These are phyloP conservation scores for Gossypium lobatum DNA, from an alignment of 441 rosid species.

Conservation along the genomic window DNA sequence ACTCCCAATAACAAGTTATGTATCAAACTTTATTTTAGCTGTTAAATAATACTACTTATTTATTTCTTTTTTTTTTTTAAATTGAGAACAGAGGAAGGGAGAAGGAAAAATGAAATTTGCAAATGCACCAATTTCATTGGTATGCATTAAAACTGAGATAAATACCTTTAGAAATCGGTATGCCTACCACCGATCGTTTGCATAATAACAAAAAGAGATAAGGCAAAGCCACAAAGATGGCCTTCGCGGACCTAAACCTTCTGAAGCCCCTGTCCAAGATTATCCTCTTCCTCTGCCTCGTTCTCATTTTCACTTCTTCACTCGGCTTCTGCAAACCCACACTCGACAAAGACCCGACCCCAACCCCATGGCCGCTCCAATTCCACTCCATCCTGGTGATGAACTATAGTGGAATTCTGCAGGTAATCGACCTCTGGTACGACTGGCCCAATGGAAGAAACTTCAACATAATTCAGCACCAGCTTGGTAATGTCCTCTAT, in stretches of 20 bases:
- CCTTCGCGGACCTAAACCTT: background rate
- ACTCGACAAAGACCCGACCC: conserved; percentile 45
- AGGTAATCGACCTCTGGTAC: conserved; percentile 80
- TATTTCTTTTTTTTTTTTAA: too few species aligned
- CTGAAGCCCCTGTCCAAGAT: background rate
- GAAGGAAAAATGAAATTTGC: background rate
- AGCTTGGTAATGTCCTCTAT: conserved; percentile 50
- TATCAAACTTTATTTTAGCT: too few species aligned
- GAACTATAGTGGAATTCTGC: conserved; percentile 55
- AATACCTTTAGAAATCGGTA: background rate
- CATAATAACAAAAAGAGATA: background rate
- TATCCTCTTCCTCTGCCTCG: background rate
- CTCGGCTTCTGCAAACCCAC: conserved; percentile 15
- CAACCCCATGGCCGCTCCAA: conserved; percentile 61
- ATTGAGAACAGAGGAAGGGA: background rate
- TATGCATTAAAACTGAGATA: background rate
- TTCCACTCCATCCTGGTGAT: conserved; percentile 68
- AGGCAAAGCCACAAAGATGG: background rate
- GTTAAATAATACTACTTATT: too few species aligned
- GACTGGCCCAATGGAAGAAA: conserved; percentile 80
- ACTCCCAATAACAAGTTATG: too few species aligned
- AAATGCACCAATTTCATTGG: background rate
- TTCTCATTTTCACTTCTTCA: background rate
- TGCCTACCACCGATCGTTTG: background rate
- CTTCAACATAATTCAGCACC: conserved; percentile 70